phyloP scores from a whole-genome alignment of 1,284 basidiomycete species.

The Taiwanofungus camphoratus region DNA sequence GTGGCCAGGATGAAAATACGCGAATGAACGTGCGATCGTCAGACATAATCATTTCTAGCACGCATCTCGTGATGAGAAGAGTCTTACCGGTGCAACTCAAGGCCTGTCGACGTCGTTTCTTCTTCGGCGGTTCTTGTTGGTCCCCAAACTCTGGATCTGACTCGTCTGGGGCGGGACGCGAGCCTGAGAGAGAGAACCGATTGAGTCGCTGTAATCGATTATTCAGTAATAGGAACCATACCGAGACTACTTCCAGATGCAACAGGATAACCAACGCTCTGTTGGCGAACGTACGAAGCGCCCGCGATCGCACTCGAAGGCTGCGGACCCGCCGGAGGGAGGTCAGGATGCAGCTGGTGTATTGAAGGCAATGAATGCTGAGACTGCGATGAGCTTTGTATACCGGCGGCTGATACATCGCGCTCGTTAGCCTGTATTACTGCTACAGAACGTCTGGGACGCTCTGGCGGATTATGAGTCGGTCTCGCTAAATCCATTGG shows the following conservation, averaged over 20 bases:
- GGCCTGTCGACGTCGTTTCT: constrained; percentile 69
- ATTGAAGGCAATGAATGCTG: constrained; percentile 52
- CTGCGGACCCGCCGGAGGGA: constrained; percentile 33
- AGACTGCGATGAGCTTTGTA: constrained; percentile 6
- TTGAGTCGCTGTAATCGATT: background rate
- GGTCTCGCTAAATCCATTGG: constrained; percentile 11
- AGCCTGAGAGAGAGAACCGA: constrained; percentile 12
- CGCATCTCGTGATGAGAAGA: background rate
- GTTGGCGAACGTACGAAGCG: constrained; percentile 6
- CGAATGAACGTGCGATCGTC: background rate
- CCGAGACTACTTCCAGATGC: constrained; percentile 20
- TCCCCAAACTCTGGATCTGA: constrained; percentile 46
- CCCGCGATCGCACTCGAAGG: constrained; percentile 11
- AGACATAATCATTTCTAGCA: too few relatives aligned
- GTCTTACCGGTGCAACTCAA: constrained; percentile 68
- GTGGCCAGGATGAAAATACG: background rate
- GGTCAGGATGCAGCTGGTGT: constrained; percentile 56
- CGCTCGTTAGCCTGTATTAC: too few relatives aligned
- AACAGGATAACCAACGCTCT: constrained; percentile 14
- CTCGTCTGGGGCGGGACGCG: constrained; percentile 29
- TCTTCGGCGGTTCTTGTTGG: constrained; percentile 54
- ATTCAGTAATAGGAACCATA: too few relatives aligned
- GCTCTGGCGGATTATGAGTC: too few relatives aligned
- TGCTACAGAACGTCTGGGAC: too few relatives aligned
- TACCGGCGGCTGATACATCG: too few relatives aligned